Percentiles rank a stretch among this genome's conserved stretches.
These are phyloP conservation scores for Aspergillus sclerotioniger DNA, from an alignment of 495 filamentous ascomycete genomes.

Conservation along the genomic window DNA sequence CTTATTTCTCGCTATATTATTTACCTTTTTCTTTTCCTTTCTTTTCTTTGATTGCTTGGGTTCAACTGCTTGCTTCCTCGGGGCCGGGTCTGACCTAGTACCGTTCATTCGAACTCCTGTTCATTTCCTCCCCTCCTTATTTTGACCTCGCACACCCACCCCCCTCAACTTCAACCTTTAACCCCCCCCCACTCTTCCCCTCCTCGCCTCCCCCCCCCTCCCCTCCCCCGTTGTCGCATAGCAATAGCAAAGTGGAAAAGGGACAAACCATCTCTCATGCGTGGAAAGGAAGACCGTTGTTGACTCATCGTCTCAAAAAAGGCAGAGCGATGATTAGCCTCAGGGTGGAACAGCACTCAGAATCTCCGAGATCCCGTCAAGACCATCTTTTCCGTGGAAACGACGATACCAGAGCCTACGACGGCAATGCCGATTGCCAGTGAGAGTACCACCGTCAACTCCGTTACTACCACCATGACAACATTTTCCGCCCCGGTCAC, in stretches of 20 bases:
- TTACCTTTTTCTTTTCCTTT: neutral
- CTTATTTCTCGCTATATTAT: slow-evolving; percentile 1
- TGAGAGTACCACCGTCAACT: slow-evolving; percentile 42
- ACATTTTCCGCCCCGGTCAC: slow-evolving; percentile 46
- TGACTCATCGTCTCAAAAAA: slow-evolving; percentile 37
- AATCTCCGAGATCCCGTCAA: slow-evolving; percentile 45
- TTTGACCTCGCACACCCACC: neutral
- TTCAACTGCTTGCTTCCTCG: no score
- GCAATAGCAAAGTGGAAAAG: slow-evolving; percentile 4
- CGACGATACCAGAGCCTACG: slow-evolving; percentile 35
- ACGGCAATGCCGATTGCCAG: slow-evolving; percentile 50
- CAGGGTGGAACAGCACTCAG: slow-evolving; percentile 49
- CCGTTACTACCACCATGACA: slow-evolving; percentile 46
- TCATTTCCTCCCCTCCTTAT: slow-evolving; percentile 5
- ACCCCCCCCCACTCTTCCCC: slow-evolving; percentile 2
- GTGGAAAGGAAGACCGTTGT: slow-evolving; percentile 17
- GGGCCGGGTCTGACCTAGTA: neutral
- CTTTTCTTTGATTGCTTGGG: no score
- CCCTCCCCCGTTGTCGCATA: neutral
- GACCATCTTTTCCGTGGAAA: slow-evolving; percentile 38
- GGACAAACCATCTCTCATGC: slow-evolving; percentile 18
- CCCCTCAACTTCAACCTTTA: neutral
- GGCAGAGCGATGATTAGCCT: slow-evolving; percentile 54
- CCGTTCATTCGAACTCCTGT: neutral
- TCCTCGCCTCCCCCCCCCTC: neutral